Evolutionary conservation across 202 grass and related monocot genomes (phyloP), one percentile per base, ranked within the genome.

Genomic region (Alloteropsis angusta): DNA sequence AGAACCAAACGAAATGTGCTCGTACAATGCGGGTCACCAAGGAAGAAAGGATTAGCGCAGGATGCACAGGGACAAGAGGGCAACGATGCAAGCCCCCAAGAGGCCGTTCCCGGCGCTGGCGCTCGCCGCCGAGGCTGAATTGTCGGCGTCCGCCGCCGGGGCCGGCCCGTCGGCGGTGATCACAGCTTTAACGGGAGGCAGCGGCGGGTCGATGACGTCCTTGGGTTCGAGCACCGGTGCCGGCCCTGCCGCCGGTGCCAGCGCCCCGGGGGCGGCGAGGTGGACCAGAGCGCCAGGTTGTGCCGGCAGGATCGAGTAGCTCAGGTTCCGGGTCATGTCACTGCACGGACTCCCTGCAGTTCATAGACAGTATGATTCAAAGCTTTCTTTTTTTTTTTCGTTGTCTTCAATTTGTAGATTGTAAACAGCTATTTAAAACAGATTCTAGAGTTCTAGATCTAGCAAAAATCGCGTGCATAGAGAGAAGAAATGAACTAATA

Each of bases 271-370:
- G 5, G 37, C 60, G 0, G 90, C 96, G 10, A 83, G 15, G 41
- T 54, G 35, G 9, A 91, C 75, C 80, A 99, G 72, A 64, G 78
- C 71, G 42, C 96, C 96, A 5, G 96, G 90, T 30, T 87, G 43
- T 54, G 86, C 80, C 2, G 92, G 66, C 58, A 93, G 59, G 65
- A 93, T 96, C 14, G 96, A 64, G 88, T 87, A 99, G 66, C 74
- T 80, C 70, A 96, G 61, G 43, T 99, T 89, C 46, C 79, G 73
- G 37, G 39, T 80, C 52, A 83, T 16, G 65, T 95, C 88, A 21
- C 89, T 88, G 86, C 96, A 99, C 26, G 92, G 92, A 54, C 90
- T 96, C 84, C 55, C 96, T 99, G 86, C 86, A 81, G 62, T 68
- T 65, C 75, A 88, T 56, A 88, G 14, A 75, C 11, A 74, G 42